Base-by-base conservation (phyloP, 2,329 filamentous ascomycete species). In the Xylogone sp. region DNA sequence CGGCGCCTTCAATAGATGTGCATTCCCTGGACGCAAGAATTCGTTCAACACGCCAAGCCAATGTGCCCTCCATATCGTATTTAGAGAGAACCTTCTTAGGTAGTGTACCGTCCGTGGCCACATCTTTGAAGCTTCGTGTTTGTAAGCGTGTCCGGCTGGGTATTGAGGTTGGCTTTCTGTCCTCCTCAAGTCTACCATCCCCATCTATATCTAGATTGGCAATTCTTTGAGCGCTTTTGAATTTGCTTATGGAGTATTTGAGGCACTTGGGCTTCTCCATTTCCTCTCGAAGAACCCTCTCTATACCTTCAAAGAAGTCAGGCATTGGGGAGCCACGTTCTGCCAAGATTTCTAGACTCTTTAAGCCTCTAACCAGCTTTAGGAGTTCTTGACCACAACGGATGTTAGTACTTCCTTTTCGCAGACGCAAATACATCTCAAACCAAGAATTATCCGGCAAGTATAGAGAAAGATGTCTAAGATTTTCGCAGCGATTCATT, bases 181-280 rank as follows among this genome's bases (percentile, higher is more conserved):
- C 56, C 2, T 52, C 43, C n/a, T 46, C 46, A 2, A 60, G 39
- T 2, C 58, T 43, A 21, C 58, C 56, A 6, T 56, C 56, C 16
- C 58, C 58, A 52, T 56, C 43, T 27, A 60, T 44, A 34, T 60
- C 56, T 2, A 55, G 48, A 3, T 29, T 18, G 1, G 49, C 49
- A 1, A n/a, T 8, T 10, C 31, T 12, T 18, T 48, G 43, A 12
- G 44, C 44, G n/a, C 48, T 22, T 16, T 9, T 22, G 10, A 49
- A 49, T 9, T 21, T 46, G 1, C 20, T 21, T 7, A 10, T 29
- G 27, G 45, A 21, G 21, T 31, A 31, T 18, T 19, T 22, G 31
- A 7, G 21, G 45, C 22, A 21, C 34, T 29, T 9, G 27, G 42
- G 48, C 19, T 47, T 47, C 7, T 20, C 21, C 24, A 47, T 34